These are phyloP conservation scores for Eremochloa ophiuroides DNA, from an alignment of 176 grass and related monocot genomes.

Conservation along the genomic window DNA sequence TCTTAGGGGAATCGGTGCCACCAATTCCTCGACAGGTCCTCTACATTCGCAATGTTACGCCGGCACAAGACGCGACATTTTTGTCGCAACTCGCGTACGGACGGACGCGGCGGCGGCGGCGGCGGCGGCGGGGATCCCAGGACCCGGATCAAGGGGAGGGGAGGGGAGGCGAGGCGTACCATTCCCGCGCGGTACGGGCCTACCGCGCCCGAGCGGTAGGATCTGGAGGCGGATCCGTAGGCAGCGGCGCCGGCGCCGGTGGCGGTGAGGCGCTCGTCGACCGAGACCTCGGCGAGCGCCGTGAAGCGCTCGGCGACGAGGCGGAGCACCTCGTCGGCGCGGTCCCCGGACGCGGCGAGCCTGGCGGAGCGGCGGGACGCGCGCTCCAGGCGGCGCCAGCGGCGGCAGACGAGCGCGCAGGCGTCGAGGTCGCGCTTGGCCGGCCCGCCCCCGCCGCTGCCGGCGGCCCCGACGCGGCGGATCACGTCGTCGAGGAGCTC, in stretches of 20 bases:
- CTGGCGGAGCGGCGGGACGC: conserved; percentile 40
- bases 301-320: conserved; percentile 48
- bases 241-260: not conserved
- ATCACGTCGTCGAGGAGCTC: conserved; percentile 62
- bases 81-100: not conserved
- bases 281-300: conserved; percentile 45
- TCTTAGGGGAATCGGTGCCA: not conserved
- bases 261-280: conserved; percentile 48
- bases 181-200: conserved; percentile 17
- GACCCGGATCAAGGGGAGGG: not conserved
- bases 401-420: conserved; percentile 65
- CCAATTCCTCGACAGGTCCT: not conserved
- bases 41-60: not conserved
- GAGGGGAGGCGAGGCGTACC: conserved; percentile 7
- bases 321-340: conserved; percentile 49
- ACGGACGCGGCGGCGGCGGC: not conserved
- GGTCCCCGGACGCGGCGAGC: conserved; percentile 50
- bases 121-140: not conserved
- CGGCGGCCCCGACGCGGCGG: conserved; percentile 28
- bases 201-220: conserved; percentile 7
- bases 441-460: not conserved
- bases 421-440: conserved; percentile 64
- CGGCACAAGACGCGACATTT: not conserved
- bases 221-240: not conserved
- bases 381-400: conserved; percentile 64